Percentiles rank a stretch among this genome's conserved stretches.
These are phyloP conservation scores for Cichorium intybus DNA, from an alignment of 140 eudicot genomes.

Conservation along the genomic window DNA sequence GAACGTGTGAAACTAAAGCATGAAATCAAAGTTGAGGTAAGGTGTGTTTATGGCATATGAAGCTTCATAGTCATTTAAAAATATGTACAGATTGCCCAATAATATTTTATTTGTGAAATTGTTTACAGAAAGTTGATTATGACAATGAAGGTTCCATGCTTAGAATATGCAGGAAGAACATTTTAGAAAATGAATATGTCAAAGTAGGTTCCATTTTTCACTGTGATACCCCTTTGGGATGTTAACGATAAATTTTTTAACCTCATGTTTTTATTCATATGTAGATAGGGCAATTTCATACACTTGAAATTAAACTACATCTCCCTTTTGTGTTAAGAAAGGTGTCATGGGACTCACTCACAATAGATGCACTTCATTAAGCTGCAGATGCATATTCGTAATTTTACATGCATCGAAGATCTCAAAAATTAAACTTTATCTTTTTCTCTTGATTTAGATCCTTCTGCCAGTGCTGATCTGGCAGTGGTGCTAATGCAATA, in stretches of 20 bases:
- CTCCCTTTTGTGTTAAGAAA: conserved; percentile 90
- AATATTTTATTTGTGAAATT: conserved; percentile 1
- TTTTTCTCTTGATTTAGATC: conserved; percentile 49
- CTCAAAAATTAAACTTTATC: background rate
- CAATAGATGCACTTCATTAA: conserved; percentile 69
- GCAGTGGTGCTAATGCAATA: conserved; percentile 97
- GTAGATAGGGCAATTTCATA: conserved; percentile 96
- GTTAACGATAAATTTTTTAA: background rate
- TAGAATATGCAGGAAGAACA: conserved; percentile 89
- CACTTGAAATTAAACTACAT: conserved; percentile 81
- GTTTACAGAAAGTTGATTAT: conserved; percentile 66
- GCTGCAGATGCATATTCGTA: conserved; percentile 60
- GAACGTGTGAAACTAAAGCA: conserved; percentile 78
- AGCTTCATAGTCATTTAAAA: conserved; percentile 1
- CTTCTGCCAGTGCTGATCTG: conserved; percentile 92
- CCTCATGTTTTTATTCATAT: background rate
- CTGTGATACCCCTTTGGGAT: background rate
- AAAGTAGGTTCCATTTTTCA: conserved; percentile 44
- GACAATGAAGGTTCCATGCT: conserved; percentile 90
- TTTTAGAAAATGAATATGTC: conserved; percentile 84
- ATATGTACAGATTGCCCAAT: background rate
- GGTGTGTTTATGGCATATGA: conserved; percentile 21
- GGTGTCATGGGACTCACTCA: conserved; percentile 83
- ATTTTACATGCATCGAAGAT: background rate
- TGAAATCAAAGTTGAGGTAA: conserved; percentile 87